phyloP scores from a whole-genome alignment of 106 monocot species.

The Phalaenopsis equestris region DNA sequence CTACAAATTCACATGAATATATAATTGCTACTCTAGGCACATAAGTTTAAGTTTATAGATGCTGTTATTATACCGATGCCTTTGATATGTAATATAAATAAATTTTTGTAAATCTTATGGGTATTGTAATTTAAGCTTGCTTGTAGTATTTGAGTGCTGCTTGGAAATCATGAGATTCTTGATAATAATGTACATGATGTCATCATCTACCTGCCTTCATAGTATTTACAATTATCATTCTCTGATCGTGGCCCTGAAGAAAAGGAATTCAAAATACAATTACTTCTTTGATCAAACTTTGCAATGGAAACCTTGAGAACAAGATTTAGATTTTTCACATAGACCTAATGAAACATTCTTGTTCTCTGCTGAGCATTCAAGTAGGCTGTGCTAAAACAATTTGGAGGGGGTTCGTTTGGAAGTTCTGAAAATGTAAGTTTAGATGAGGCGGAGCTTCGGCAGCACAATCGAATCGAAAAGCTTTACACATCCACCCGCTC shows the following conservation, averaged over 20 bases:
- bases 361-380: background rate
- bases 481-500: constrained; percentile 87
- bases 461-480: constrained; percentile 78
- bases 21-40: no score
- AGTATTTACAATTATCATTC: background rate
- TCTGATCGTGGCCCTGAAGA: background rate
- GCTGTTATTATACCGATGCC: no score
- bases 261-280: background rate
- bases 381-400: constrained; percentile 94
- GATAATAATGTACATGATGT: background rate
- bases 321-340: background rate
- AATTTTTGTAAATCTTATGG: background rate
- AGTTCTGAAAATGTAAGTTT: constrained; percentile 52
- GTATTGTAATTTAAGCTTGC: background rate
- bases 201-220: background rate
- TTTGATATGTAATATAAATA: no score
- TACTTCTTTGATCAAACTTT: background rate
- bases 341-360: background rate
- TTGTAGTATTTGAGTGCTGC: background rate
- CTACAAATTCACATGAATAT: no score
- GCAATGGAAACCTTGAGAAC: background rate
- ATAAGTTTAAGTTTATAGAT: no score
- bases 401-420: constrained; percentile 69
- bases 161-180: background rate
- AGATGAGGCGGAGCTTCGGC: constrained; percentile 61